Base-by-base conservation (phyloP, 257 asterid species). In the Lithospermum erythrorhizon region DNA sequence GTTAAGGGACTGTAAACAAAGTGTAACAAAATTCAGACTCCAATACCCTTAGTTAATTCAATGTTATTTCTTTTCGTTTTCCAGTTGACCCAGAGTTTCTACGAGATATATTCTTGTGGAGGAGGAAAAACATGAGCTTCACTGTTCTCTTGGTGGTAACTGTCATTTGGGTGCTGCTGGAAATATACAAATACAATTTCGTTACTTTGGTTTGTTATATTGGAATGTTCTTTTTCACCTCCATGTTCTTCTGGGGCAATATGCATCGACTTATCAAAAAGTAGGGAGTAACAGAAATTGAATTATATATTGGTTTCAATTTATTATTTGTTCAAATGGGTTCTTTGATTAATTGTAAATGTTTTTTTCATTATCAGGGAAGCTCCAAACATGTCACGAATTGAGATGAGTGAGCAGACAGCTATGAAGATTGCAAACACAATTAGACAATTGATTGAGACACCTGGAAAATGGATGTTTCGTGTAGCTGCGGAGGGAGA, bases 101-200 rank as follows among this genome's bases (percentile, higher is more conserved):
- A 35, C 66, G 41, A 49, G 95, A 83, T 65, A 22, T 83, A 25
- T 37, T 77, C 4, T 47, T 80, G 18, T 89, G 96, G 96, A 80
- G 77, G 80, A 80, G 70, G 56, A 86, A 75, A 70, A 55, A 61
- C 15, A 51, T 58, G 15, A 82, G 71, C 41, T 6, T 74, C 9
- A 17, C 29, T n/a, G 27, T 81, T 41, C 85, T 86, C 0, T 13
- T 59, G 16, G 63, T 63, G 21, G 79, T 90, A 6, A 78, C 95
- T 0, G 76, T 78, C 0, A 21, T 45, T 4, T 86, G 94, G 88
- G 54, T 58, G 13, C 54, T 65, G 15, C 69, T 89, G 73, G 79
- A 83, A 63, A 58, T 83, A 6, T 86, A 80, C 45, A 65, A 70
- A 21, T 79, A 73, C 8, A 71, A 22, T 59, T 76, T 89, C 63